phyloP scores from a whole-genome alignment of 306 rosid species.

The Cicer yamashitae region DNA sequence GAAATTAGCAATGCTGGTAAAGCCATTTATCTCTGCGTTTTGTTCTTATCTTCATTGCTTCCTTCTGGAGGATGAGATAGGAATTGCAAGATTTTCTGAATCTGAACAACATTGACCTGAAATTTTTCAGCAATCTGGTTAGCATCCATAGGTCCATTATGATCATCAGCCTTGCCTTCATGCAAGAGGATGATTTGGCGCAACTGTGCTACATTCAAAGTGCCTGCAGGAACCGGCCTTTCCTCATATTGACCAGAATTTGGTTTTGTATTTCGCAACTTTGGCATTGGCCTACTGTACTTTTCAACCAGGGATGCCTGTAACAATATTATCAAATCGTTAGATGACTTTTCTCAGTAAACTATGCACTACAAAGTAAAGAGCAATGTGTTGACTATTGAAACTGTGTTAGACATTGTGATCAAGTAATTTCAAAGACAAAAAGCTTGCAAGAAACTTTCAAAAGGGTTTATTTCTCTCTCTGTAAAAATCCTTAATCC shows the following conservation, averaged over 20 bases:
- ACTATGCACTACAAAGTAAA: background rate
- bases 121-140: conserved; percentile 72
- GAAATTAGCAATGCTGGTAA: conserved; percentile 30
- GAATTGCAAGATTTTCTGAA: conserved; percentile 69
- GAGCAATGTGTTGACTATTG: conserved; percentile 24
- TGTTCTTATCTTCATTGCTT: conserved; percentile 49
- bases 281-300: conserved; percentile 79
- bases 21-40: conserved; percentile 32
- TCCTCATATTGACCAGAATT: conserved; percentile 75
- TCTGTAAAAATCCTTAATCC: conserved; percentile 17
- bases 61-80: conserved; percentile 77
- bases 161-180: conserved; percentile 86
- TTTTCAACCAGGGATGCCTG: conserved; percentile 84
- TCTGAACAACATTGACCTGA: conserved; percentile 57
- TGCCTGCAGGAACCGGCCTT: conserved; percentile 69
- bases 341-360: conserved; percentile 9
- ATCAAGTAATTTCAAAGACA: background rate
- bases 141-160: conserved; percentile 70
- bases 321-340: conserved; percentile 5
- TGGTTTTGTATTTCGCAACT: conserved; percentile 67
- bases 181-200: conserved; percentile 75
- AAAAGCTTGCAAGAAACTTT: background rate
- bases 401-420: background rate
- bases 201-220: conserved; percentile 78
- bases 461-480: background rate